Base-by-base conservation (phyloP, 306 rosid genomes). In the Quercus parvula region DNA sequence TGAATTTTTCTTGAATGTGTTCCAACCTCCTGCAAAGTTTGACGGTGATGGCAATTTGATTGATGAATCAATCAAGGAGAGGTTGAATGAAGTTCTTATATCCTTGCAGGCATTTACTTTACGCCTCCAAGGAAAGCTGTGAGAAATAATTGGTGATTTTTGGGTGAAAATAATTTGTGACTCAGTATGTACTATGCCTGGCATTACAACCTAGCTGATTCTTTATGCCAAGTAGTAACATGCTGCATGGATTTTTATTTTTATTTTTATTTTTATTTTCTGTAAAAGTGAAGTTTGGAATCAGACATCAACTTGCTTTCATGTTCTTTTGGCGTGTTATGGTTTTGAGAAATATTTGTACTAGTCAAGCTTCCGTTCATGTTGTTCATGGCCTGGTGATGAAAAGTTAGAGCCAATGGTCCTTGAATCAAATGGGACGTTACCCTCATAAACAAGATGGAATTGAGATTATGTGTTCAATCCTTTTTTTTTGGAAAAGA, bases 21-120 rank as follows among this genome's bases (percentile, higher is more conserved):
- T 87, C 68, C 86, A 91, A 73, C 91, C 94, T 64, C 97, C 97
- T 0, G 77, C 84, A 13, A 92, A 92, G 89, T 94, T 94, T 35
- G 91, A 89, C 81, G 4, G 5, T 18, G 86, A 87, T 10, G 97
- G 97, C 1, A 88, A 94, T 75, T 81, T 94, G 79, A 85, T 92
- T 57, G 97, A 91, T 77, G 85, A 75, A 78, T 82, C 79, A 1
- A 30, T 46, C 63, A 90, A 83, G 78, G 82, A 67, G 46, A 87
- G 0, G 83, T 62, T 94, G 77, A 86, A 77, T 87, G 71, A 73
- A 19, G n/a, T 91, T 62, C 90, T 94, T 70, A 74, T 91, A 4
- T 73, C 97, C 15, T 68, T 94, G 88, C 81, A 73, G 67, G 86
- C 83, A 10, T 86, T 91, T 54, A 84, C 92, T 20, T 62, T 84